phyloP scores from a whole-genome alignment of 192 early-diverging fungal species.

The Backusella macrospora region DNA sequence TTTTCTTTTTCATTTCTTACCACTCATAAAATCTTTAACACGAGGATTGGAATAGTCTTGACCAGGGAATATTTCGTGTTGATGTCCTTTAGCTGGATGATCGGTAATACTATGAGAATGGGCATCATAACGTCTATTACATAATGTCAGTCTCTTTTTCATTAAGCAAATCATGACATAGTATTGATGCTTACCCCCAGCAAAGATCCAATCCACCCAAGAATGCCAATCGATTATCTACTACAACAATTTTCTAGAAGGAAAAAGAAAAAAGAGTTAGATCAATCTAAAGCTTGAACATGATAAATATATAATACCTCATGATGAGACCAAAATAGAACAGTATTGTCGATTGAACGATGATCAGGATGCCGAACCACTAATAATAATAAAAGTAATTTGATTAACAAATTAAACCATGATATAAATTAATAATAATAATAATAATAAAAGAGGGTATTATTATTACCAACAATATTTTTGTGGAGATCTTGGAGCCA shows the following conservation, averaged over 20 bases:
- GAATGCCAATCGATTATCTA: constrained; percentile 80
- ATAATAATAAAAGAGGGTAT: background rate
- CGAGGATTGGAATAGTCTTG: constrained; percentile 92
- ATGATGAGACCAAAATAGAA: constrained; percentile 83
- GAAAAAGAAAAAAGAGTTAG: background rate
- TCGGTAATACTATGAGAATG: constrained; percentile 79
- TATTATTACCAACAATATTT: constrained; percentile 64
- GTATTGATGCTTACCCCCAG: constrained; percentile 55
- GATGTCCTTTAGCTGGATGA: constrained; percentile 51
- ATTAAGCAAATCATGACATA: background rate
- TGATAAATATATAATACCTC: constrained; percentile 42
- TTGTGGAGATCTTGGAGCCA: constrained; percentile 69
- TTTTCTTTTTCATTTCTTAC: constrained; percentile 32
- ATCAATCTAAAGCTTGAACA: background rate
- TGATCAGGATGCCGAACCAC: constrained; percentile 86
- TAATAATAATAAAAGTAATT: constrained; percentile 16
- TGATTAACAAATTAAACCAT: background rate
- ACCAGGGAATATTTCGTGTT: constrained; percentile 60
- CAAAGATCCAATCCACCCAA: constrained; percentile 86
- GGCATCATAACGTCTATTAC: constrained; percentile 78
- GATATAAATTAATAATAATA: background rate
- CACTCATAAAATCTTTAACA: constrained; percentile 73
- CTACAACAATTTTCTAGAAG: constrained; percentile 71
- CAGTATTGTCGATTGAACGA: constrained; percentile 50
- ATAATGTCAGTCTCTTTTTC: constrained; percentile 15